phyloP scores from a whole-genome alignment of 2,329 filamentous ascomycete species.

The Venturia aucupariae region DNA sequence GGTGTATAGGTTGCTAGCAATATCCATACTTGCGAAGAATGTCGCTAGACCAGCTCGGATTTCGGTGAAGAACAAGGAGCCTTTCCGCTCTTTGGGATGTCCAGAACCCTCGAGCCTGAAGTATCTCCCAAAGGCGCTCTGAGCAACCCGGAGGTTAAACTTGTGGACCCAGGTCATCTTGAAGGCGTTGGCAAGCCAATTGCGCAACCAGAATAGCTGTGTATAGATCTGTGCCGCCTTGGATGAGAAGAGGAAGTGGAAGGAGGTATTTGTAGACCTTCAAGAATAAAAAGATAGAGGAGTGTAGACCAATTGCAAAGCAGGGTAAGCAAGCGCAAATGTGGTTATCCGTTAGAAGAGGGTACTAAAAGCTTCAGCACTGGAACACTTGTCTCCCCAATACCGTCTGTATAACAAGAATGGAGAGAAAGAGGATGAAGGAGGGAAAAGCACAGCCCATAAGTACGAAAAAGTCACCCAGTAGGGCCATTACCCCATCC shows the following conservation, averaged over 20 bases:
- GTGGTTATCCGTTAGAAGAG: background rate
- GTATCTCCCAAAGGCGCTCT: slow-evolving; percentile 29
- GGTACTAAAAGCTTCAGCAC: background rate
- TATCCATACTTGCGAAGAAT: slow-evolving; percentile 31
- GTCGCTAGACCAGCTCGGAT: slow-evolving; percentile 74
- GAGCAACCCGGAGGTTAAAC: slow-evolving; percentile 26
- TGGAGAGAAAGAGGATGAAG: background rate
- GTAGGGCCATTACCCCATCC: no score
- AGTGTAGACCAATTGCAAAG: background rate
- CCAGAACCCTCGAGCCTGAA: slow-evolving; percentile 77
- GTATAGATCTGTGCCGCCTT: background rate
- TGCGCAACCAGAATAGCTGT: background rate
- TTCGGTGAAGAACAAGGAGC: slow-evolving; percentile 73
- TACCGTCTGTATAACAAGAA: background rate
- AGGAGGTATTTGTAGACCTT: background rate
- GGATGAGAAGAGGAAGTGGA: background rate
- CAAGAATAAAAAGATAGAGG: background rate
- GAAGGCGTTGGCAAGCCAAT: background rate
- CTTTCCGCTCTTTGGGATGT: slow-evolving; percentile 64
- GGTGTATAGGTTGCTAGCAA: slow-evolving; percentile 44
- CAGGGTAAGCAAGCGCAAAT: background rate
- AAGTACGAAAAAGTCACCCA: no score
- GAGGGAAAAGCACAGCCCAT: no score
- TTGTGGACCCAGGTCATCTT: slow-evolving; percentile 23
- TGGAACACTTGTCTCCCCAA: background rate